Evolutionary conservation across 1,139 yeast species (phyloP).

Genomic region (Pneumocystis murina): DNA sequence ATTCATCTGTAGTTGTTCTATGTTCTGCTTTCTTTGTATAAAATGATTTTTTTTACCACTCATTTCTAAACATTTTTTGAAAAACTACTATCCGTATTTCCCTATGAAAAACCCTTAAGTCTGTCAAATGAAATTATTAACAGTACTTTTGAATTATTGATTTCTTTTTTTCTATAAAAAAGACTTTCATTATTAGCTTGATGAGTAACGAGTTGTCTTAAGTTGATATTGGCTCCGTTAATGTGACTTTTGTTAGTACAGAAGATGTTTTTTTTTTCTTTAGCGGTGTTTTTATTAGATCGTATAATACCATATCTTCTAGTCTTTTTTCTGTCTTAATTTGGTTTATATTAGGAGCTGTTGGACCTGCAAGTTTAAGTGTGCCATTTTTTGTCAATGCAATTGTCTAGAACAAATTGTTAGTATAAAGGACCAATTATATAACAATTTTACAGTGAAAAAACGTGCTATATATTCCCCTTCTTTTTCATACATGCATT

Average conservation of each 20-base stretch:
- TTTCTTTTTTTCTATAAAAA: too few species aligned
- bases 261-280: conserved; percentile 17
- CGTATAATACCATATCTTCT: conserved; percentile 37
- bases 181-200: too few species aligned
- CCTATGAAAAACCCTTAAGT: too few species aligned
- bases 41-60: not conserved
- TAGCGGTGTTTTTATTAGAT: conserved; percentile 42
- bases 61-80: too few species aligned
- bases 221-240: too few species aligned
- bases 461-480: conserved; percentile 50
- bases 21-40: not conserved
- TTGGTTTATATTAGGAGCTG: conserved; percentile 33
- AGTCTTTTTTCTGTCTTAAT: conserved; percentile 47
- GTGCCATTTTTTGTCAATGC: conserved; percentile 63
- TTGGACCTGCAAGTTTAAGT: conserved; percentile 49
- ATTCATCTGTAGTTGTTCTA: not conserved
- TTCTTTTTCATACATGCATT: conserved; percentile 53
- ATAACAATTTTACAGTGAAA: conserved; percentile 31
- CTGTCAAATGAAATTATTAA: too few species aligned
- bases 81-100: too few species aligned
- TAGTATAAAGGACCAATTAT: too few species aligned
- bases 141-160: too few species aligned
- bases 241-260: too few species aligned
- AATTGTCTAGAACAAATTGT: conserved; percentile 30
- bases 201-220: too few species aligned